Conservation (phyloP, 1,284 basidiomycete species). For the Rhodotorula sp. region DNA sequence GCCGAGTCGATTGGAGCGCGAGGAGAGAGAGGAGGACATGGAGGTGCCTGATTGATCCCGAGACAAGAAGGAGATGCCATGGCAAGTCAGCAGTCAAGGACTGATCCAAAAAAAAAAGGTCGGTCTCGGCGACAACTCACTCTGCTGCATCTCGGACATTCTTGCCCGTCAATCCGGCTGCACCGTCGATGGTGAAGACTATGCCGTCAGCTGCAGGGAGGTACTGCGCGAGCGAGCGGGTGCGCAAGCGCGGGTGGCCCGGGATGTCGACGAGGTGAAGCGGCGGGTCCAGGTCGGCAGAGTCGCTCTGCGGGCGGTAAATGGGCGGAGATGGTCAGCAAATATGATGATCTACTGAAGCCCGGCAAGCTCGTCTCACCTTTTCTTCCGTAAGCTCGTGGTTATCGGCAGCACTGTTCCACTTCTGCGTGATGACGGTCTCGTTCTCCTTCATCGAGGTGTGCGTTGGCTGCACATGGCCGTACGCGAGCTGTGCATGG, state of each 20-base stretch:
- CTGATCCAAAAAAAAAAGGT: too few species aligned
- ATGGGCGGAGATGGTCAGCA: too few species aligned
- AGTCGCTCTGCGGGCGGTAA: background rate
- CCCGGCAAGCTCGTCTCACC: conserved; percentile 7
- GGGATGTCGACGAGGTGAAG: conserved; percentile 43
- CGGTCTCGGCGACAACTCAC: conserved; percentile 1
- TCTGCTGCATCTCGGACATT: conserved; percentile 42
- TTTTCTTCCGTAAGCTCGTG: background rate
- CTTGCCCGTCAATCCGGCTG: conserved; percentile 34
- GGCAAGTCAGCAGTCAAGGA: too few species aligned
- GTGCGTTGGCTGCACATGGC: conserved; percentile 32
- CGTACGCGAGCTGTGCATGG: conserved; percentile 42
- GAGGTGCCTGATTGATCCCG: conserved; percentile 27
- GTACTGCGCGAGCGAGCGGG: conserved; percentile 42
- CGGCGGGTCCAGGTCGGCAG: background rate
- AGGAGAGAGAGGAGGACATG: conserved; percentile 43
- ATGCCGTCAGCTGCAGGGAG: conserved; percentile 40
- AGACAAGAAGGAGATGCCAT: too few species aligned
- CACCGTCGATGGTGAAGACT: conserved; percentile 41
- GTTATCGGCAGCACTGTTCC: conserved; percentile 1
- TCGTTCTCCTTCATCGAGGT: conserved; percentile 44
- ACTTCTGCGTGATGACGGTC: conserved; percentile 29
- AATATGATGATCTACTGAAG: background rate
- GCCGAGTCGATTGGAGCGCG: conserved; percentile 20
- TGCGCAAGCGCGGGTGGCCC: conserved; percentile 43